A percentile compares a stretch with the other conserved stretches of the same genome.
Evolutionary conservation across 768 basidiomycete genomes (phyloP).

Genomic region (Lactifluus piperatus): DNA sequence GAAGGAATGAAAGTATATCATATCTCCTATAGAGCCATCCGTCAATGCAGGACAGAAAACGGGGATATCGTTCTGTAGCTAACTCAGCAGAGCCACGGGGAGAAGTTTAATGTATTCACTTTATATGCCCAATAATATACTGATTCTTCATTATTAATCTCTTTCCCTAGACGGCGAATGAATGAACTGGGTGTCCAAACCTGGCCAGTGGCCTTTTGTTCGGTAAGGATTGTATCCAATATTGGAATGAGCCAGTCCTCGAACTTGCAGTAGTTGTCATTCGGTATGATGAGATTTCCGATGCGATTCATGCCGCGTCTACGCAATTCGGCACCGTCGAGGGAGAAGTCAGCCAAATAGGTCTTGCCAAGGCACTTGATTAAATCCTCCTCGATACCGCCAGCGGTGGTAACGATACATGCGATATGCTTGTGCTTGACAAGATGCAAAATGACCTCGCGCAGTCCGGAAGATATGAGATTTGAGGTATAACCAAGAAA

Average conservation of each 20-base stretch:
- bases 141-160: conserved; percentile 94
- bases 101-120: conserved; percentile 44
- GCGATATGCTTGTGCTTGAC: conserved; percentile 89
- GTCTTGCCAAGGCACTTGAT: conserved; percentile 99
- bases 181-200: conserved; percentile 95
- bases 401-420: conserved; percentile 92
- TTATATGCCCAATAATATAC: conserved; percentile 99
- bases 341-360: conserved; percentile 86
- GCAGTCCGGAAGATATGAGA: conserved; percentile 92
- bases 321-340: conserved; percentile 83
- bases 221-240: conserved; percentile 79
- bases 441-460: conserved; percentile 86
- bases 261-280: conserved; percentile 98
- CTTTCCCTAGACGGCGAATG: conserved; percentile 88
- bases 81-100: conserved; percentile 19
- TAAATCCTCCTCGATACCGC: conserved; percentile 97
- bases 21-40: conserved; percentile 96
- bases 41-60: conserved; percentile 98
- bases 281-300: conserved; percentile 92
- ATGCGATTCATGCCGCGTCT: conserved; percentile 93
- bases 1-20: conserved; percentile 99
- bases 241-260: conserved; percentile 99
- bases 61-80: conserved; percentile 86
- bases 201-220: conserved; percentile 62
- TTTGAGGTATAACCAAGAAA: conserved; percentile 99